These are phyloP conservation scores for Wickerhamomyces pijperi DNA, from an alignment of 805 yeast genomes.

Conservation along the genomic window DNA sequence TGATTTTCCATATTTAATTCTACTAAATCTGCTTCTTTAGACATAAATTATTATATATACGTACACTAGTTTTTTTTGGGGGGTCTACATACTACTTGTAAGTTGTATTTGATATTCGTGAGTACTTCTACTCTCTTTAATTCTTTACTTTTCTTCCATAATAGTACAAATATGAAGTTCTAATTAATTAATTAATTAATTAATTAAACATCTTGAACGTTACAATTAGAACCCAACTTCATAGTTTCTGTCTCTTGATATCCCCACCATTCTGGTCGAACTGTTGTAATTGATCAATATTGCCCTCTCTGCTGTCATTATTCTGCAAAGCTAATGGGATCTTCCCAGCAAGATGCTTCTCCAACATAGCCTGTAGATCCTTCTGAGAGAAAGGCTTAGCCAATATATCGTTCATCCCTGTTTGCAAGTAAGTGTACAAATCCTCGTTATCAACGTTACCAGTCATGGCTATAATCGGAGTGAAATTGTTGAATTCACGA, in stretches of 20 bases:
- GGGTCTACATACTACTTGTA: too few relatives aligned
- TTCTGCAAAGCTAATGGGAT: constrained; percentile 25
- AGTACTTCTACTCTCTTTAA: too few relatives aligned
- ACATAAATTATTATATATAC: too few relatives aligned
- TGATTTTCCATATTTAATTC: too few relatives aligned
- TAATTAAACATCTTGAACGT: too few relatives aligned
- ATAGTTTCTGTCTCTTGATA: not conserved
- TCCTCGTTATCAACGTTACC: constrained; percentile 81
- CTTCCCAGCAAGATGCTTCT: constrained; percentile 54
- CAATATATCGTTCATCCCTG: constrained; percentile 86
- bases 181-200: too few relatives aligned
- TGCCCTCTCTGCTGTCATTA: not conserved
- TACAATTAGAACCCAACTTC: constrained; percentile 5
- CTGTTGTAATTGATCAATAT: not conserved
- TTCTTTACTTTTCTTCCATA: too few relatives aligned
- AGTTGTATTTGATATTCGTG: too few relatives aligned
- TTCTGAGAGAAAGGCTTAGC: constrained; percentile 91
- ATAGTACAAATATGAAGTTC: too few relatives aligned
- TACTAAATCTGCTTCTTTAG: too few relatives aligned
- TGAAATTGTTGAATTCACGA: constrained; percentile 68
- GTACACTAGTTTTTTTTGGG: too few relatives aligned
- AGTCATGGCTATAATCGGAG: constrained; percentile 93
- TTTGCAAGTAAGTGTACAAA: constrained; percentile 65
- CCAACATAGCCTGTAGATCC: constrained; percentile 67
- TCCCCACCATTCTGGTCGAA: not conserved